Evolutionary conservation across 306 rosid genomes (phyloP).

Genomic region (Castanea mollissima): DNA sequence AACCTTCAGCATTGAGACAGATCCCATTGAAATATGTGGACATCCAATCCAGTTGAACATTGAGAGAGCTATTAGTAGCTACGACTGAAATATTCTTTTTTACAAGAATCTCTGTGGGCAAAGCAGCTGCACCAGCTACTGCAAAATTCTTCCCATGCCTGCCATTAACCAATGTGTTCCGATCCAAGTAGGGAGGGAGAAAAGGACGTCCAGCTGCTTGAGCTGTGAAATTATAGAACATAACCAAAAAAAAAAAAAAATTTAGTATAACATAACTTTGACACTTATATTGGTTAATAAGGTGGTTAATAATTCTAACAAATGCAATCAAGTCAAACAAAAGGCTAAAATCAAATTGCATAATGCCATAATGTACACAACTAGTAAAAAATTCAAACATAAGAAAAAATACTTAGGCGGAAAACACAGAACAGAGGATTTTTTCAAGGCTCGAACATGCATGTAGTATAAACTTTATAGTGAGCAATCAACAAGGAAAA

Average conservation of each 20-base stretch:
- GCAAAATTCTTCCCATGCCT: conserved; percentile 23
- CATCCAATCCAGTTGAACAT: conserved; percentile 19
- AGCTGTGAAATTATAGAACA: background rate
- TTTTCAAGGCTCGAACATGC: too few species aligned
- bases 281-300: background rate
- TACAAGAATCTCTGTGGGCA: background rate
- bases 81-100: background rate
- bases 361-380: too few species aligned
- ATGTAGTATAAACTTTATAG: too few species aligned
- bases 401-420: too few species aligned
- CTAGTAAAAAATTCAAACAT: too few species aligned
- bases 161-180: background rate
- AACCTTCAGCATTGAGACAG: conserved; percentile 3
- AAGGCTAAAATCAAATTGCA: too few species aligned
- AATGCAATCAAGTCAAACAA: too few species aligned
- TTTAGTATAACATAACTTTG: background rate
- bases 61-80: background rate
- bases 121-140: conserved; percentile 25
- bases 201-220: conserved; percentile 12
- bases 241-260: too few species aligned
- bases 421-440: too few species aligned
- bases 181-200: conserved; percentile 14
- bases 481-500: too few species aligned
- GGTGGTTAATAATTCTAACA: background rate
- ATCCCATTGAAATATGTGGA: conserved; percentile 1